Evolutionary conservation across 176 grass and related monocot genomes (phyloP), one percentile per base, ranked within the genome.

Genomic region (Musa schizocarpa): DNA sequence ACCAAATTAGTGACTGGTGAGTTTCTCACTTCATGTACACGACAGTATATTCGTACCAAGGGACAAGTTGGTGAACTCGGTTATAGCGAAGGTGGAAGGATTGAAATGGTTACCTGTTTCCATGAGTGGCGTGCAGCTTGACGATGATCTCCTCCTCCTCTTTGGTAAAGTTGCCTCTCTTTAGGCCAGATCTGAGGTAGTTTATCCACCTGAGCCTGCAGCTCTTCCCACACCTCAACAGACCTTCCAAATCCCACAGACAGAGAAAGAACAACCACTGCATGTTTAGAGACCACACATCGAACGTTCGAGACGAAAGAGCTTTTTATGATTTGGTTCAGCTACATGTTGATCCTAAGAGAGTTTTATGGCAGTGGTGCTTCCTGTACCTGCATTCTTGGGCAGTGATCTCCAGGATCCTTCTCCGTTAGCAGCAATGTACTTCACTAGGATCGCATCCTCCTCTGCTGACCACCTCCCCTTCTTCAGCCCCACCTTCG

Each of bases 401-500:
- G 74, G 74, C 16, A 76, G 56, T n/a, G 74, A 76, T 76, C 74
- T 76, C 74, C 74, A 76, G 14, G 74, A 63, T 8, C 74, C 74
- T 62, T 76, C 74, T 19, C 74, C 74, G 50, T 76, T 59, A 11
- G 54, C 57, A 59, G 54, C 22, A 34, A 76, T 76, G 56, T 76
- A 76, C 27, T 63, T 59, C 2, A 24, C 26, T 1, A 76, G 74
- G 24, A 23, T 76, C 16, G 52, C 25, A 43, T 76, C 74, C 54
- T 76, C 74, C 9, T 76, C 74, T 8, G 14, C 17, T 11, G 27
- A 63, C 74, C 74, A 76, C 25, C 74, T 76, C 13, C 74, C 74
- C 26, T 50, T 76, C 74, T 63, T 76, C 56, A 76, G 27, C 14
- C 74, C 74, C 14, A 76, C 55, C 68, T 82, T 76, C 24, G 54